These are phyloP conservation scores for Tetrahymena borealis DNA, from an alignment of 73 alveolate genomes.

Conservation along the genomic window DNA sequence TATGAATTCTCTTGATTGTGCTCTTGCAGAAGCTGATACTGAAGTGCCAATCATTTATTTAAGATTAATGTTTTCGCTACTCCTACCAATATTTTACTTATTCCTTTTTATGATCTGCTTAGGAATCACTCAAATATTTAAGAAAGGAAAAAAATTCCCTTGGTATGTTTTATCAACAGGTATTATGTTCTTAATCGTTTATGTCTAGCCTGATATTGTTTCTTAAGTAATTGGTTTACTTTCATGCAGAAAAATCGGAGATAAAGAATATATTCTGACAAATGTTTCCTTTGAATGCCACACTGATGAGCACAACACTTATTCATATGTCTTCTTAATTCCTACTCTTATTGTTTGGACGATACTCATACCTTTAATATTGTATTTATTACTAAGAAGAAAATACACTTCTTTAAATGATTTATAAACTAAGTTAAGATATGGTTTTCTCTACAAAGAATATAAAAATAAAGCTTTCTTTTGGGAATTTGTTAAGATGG, in stretches of 20 bases:
- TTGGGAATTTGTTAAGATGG: not conserved
- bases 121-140: not conserved
- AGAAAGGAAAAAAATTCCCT: not conserved
- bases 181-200: not conserved
- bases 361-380: not conserved
- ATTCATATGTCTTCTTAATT: not conserved
- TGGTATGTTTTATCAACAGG: not conserved
- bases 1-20: not conserved
- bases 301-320: not conserved
- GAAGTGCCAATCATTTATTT: not conserved
- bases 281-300: not conserved
- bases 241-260: not conserved
- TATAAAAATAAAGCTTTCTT: not conserved
- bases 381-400: not conserved
- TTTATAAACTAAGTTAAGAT: not conserved
- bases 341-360: not conserved
- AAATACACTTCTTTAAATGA: not conserved
- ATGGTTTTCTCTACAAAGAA: not conserved
- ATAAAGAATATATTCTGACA: not conserved
- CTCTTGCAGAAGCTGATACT: not conserved
- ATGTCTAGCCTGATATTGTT: not conserved
- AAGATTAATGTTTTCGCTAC: not conserved
- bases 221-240: not conserved
- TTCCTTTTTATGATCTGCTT: not conserved
- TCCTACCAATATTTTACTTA: not conserved